Evolutionary conservation across 1,284 basidiomycete genomes (phyloP).

Genomic region (Cerrena zonata): DNA sequence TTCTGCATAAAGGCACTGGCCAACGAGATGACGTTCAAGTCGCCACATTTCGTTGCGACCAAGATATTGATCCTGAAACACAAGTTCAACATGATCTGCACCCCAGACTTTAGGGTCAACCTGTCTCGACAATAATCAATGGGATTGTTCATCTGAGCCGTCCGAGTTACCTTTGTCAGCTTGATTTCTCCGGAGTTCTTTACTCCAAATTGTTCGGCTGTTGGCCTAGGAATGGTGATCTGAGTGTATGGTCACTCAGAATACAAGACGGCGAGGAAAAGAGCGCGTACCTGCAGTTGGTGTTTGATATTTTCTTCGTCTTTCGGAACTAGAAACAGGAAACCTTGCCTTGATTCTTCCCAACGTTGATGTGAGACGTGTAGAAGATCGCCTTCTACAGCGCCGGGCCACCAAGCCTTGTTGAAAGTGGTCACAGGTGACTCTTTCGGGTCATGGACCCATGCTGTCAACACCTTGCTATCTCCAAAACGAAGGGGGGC

Average conservation of each 20-base stretch:
- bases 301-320: slow-evolving; percentile 56
- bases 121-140: slow-evolving; percentile 41
- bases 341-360: slow-evolving; percentile 42
- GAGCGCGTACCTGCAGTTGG: slow-evolving; percentile 52
- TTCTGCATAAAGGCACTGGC: slow-evolving; percentile 67
- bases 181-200: slow-evolving; percentile 67
- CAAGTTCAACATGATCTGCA: slow-evolving; percentile 82
- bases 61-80: slow-evolving; percentile 87
- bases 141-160: slow-evolving; percentile 8
- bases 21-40: slow-evolving; percentile 69
- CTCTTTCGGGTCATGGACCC: slow-evolving; percentile 71
- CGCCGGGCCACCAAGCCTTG: slow-evolving; percentile 67
- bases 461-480: slow-evolving; percentile 53
- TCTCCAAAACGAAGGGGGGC: slow-evolving; percentile 55
- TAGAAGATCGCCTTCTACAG: slow-evolving; percentile 66
- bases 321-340: slow-evolving; percentile 60
- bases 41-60: slow-evolving; percentile 93
- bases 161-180: slow-evolving; percentile 53
- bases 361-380: slow-evolving; percentile 42
- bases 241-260: slow-evolving; percentile 27
- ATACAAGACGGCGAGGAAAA: slow-evolving; percentile 3
- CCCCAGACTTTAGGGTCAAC: slow-evolving; percentile 59
- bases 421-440: slow-evolving; percentile 59
- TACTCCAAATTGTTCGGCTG: slow-evolving; percentile 64
- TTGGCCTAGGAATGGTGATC: slow-evolving; percentile 68